Evolutionary conservation across 768 basidiomycete genomes (phyloP), one percentile per base, ranked within the genome.

Genomic region (Psilocybe sp.): DNA sequence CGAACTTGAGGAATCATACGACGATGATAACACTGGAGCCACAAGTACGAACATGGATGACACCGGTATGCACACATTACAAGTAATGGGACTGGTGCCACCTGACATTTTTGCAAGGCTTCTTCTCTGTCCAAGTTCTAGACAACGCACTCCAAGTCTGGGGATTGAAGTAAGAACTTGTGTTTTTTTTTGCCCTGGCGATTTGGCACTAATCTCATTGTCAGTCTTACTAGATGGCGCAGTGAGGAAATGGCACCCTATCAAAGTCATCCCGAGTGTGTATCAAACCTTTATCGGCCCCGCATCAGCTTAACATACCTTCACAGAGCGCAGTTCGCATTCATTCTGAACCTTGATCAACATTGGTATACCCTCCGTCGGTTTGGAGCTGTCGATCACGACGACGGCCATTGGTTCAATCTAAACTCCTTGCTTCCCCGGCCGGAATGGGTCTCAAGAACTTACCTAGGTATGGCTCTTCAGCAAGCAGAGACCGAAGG

Each of bases 291-390:
- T 40, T 40, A 13, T 71, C 60, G 16, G 35, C 34, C 16, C 40
- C 31, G 23, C 37, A 16, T 8, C 43, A 13, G 32, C 19, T 35
- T 35, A 38, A 53, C 35, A 52, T 33, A 44, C 34, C 44, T 7
- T 46, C 19, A 11, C 11, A 47, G 93, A 60, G 74, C 78, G 6
- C 91, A 96, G 64, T 78, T 88, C 31, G 94, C 84, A 2, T 97
- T 94, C 63, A 85, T 97, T 49, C 78, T 97, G 32, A 92, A 97
- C 62, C 78, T 87, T 40, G 74, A 86, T 41, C 84, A 89, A 46
- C 94, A 96, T 60, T 97, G 94, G 94, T 90, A 89, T 62, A 87
- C 92, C 8, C 73, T 92, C 31, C 83, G 91, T 40, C 81, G 88
- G 15, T 95, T 95, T 61, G 91, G 90, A 15, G 63, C 60, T 46